Conservation (phyloP, 129 eudicot genomes). For the Tagetes patula region DNA sequence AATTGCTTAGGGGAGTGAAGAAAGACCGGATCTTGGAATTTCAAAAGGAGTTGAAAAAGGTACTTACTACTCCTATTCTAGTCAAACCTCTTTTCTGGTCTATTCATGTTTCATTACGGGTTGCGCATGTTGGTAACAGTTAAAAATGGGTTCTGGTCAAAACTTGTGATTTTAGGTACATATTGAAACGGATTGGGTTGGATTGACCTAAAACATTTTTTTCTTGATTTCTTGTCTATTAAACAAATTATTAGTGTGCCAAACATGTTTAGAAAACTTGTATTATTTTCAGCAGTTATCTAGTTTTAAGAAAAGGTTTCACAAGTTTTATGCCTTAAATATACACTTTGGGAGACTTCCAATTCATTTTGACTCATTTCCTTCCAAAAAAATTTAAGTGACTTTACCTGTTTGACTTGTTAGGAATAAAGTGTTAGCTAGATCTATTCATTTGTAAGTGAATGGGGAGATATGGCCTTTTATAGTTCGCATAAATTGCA, state of each 20-base stretch:
- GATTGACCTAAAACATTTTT: not conserved
- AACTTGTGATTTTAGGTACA: conserved; percentile 5
- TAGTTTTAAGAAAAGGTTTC: not conserved
- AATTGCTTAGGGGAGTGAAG: conserved; percentile 53
- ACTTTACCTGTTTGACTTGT: not conserved
- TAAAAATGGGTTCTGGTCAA: not conserved
- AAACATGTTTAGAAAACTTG: not conserved
- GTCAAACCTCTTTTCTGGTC: not conserved
- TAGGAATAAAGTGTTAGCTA: not conserved
- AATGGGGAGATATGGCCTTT: not conserved
- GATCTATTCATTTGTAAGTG: not conserved
- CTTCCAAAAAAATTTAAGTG: not conserved
- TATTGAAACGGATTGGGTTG: not conserved
- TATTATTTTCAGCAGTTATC: not conserved
- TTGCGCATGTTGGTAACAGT: not conserved
- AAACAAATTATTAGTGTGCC: not conserved
- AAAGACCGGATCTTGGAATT: conserved; percentile 61
- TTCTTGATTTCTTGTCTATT: not conserved
- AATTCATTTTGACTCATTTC: not conserved
- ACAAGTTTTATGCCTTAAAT: not conserved
- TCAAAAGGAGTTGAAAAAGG: conserved; percentile 80
- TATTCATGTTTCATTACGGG: not conserved
- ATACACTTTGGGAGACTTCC: not conserved
- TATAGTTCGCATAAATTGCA: not conserved
- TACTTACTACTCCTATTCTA: conserved; percentile 21